Percentiles rank a stretch among this genome's conserved stretches.
Conservation (phyloP, 2,329 filamentous ascomycete species). For the Diaporthe sp. region DNA sequence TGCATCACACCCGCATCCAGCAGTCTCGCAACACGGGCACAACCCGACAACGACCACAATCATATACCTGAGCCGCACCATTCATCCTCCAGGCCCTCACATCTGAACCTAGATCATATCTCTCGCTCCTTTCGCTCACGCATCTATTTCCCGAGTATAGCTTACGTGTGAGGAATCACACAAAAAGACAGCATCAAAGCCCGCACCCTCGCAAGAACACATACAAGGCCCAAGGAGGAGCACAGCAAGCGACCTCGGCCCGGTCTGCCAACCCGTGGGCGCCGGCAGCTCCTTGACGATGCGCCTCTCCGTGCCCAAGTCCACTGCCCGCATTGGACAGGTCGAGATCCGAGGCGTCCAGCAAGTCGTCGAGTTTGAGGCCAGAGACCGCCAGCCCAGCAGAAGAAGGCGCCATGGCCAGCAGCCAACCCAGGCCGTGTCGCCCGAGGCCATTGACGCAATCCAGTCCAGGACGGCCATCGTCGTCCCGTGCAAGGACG, state of each 20-base stretch:
- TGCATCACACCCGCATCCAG: background rate
- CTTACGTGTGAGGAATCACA: background rate
- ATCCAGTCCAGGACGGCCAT: conserved; percentile 46
- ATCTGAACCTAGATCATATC: background rate
- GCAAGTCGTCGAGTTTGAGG: conserved; percentile 39
- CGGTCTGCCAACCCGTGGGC: background rate
- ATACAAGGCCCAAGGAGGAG: no score
- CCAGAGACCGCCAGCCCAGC: conserved; percentile 18
- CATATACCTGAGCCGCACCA: background rate
- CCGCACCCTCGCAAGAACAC: background rate
- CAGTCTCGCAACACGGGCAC: background rate
- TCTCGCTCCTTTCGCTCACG: background rate
- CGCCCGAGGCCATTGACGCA: conserved; percentile 23
- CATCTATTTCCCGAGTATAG: background rate
- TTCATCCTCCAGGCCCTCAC: background rate
- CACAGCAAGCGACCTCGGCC: background rate
- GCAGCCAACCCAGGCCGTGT: conserved; percentile 32
- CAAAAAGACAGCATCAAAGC: background rate
- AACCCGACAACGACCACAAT: background rate
- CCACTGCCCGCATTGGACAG: conserved; percentile 26
- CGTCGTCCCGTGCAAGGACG: conserved; percentile 51
- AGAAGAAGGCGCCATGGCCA: background rate
- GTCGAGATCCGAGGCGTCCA: conserved; percentile 39
- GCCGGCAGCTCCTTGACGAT: conserved; percentile 24
- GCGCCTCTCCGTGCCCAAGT: conserved; percentile 30